These are phyloP conservation scores for Mucor ambiguus DNA, from an alignment of 371 early-diverging fungal species.

Conservation along the genomic window DNA sequence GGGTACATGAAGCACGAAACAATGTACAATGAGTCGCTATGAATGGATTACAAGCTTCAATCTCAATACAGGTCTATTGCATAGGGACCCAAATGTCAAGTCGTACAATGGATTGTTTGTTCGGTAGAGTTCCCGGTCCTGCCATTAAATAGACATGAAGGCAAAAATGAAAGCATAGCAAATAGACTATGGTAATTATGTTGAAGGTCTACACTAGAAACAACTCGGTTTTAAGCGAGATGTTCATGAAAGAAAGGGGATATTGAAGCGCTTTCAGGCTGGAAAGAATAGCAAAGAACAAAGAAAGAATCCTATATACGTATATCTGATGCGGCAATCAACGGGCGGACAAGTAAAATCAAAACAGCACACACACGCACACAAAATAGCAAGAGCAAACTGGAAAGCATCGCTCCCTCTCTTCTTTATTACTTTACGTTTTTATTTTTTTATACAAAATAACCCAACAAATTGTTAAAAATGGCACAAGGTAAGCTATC, in stretches of 20 bases:
- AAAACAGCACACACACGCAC: neutral
- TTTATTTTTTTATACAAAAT: slow-evolving; percentile 6
- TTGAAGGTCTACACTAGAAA: too few relatives aligned
- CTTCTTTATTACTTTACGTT: neutral
- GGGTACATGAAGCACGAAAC: neutral
- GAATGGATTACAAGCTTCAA: neutral
- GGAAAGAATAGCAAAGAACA: neutral
- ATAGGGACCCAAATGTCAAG: neutral
- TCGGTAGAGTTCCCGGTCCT: slow-evolving; percentile 1
- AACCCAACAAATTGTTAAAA: slow-evolving; percentile 5
- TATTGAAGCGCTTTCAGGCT: neutral
- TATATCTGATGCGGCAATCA: neutral
- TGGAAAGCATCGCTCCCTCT: neutral
- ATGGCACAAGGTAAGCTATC: slow-evolving; percentile 20
- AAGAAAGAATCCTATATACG: neutral
- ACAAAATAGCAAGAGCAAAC: neutral
- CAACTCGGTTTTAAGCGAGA: neutral
- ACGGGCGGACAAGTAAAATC: slow-evolving; percentile 7
- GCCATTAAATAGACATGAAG: neutral
- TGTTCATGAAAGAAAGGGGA: neutral
- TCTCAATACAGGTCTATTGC: neutral
- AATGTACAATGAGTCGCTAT: neutral
- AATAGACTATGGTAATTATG: neutral
- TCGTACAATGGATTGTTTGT: neutral
- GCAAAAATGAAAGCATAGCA: neutral